A percentile compares a stretch with the other conserved stretches of the same genome.
Evolutionary conservation across 2,329 filamentous ascomycete species (phyloP).

Genomic region (Calonectria henricotiae): DNA sequence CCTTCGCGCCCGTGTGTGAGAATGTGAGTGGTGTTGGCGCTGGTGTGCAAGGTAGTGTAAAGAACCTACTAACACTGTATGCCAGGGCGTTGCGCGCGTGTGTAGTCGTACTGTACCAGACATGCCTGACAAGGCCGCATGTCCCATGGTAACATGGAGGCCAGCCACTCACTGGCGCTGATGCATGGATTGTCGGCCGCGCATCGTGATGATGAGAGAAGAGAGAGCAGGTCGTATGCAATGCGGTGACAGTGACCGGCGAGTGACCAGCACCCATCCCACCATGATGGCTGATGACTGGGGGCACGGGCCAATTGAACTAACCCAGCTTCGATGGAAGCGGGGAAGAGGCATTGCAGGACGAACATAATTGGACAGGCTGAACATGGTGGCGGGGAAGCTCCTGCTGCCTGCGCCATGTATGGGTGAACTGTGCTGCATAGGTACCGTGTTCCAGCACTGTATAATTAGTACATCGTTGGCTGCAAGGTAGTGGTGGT

Average conservation of each 20-base stretch:
- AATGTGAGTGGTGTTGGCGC: conserved; percentile 22
- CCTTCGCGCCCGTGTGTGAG: conserved; percentile 16
- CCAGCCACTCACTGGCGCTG: conserved; percentile 22
- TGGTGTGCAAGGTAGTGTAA: conserved; percentile 29
- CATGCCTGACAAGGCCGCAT: conserved; percentile 1
- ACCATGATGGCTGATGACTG: conserved; percentile 40
- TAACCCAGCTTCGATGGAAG: conserved; percentile 38
- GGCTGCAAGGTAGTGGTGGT: neutral
- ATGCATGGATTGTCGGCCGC: conserved; percentile 38
- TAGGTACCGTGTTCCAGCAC: conserved; percentile 7
- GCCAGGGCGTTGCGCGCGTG: neutral
- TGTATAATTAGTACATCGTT: conserved; percentile 2
- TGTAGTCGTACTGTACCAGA: conserved; percentile 32
- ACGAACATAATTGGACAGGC: conserved; percentile 41
- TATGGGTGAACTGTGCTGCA: conserved; percentile 31
- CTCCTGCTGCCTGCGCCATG: conserved; percentile 42
- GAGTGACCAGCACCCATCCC: conserved; percentile 38
- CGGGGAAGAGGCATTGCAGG: conserved; percentile 44
- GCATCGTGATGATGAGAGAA: conserved; percentile 37
- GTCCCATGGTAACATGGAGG: conserved; percentile 13
- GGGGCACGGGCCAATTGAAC: conserved; percentile 42
- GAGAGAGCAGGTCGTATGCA: conserved; percentile 41
- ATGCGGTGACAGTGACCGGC: conserved; percentile 47
- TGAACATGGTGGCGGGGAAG: conserved; percentile 43
- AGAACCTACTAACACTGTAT: conserved; percentile 32